These are phyloP conservation scores for Hemerocallis citrina DNA, from an alignment of 106 monocot genomes.

Conservation along the genomic window DNA sequence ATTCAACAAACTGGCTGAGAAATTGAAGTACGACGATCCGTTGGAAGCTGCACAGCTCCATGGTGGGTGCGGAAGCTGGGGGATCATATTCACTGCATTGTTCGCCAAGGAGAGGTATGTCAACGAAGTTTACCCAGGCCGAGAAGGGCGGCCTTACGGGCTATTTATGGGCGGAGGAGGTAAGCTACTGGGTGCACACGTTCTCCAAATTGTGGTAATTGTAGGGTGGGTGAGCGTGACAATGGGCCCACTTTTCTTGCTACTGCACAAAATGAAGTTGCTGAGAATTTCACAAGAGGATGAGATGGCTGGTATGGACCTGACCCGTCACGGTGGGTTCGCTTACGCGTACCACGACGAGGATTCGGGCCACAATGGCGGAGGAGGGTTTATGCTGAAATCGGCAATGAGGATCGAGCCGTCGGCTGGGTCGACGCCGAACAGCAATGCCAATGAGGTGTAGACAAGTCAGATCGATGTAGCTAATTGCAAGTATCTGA, in stretches of 20 bases:
- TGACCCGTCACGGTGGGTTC: slow-evolving; percentile 34
- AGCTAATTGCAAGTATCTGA: too few species aligned
- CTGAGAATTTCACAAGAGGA: slow-evolving; percentile 30
- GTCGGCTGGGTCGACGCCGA: too few species aligned
- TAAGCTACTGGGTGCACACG: slow-evolving; percentile 21
- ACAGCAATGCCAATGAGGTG: too few species aligned
- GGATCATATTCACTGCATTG: slow-evolving; percentile 33
- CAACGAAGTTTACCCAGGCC: slow-evolving; percentile 16
- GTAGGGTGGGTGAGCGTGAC: slow-evolving; percentile 27
- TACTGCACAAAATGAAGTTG: slow-evolving; percentile 13
- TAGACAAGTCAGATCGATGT: too few species aligned
- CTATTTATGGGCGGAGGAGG: slow-evolving; percentile 34
- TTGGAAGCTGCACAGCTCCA: slow-evolving; percentile 40
- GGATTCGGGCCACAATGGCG: not conserved
- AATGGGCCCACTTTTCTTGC: slow-evolving; percentile 29
- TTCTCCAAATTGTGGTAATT: slow-evolving; percentile 17
- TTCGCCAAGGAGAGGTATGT: slow-evolving; percentile 31
- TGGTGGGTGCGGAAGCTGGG: slow-evolving; percentile 36
- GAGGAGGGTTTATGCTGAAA: slow-evolving; percentile 1
- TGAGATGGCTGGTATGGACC: slow-evolving; percentile 36
- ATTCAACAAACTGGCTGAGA: not conserved
- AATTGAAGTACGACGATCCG: slow-evolving; percentile 26
- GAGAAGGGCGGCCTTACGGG: slow-evolving; percentile 13
- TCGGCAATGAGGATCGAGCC: not conserved
- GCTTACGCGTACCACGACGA: slow-evolving; percentile 27